Evolutionary conservation across 768 basidiomycete species (phyloP).

Genomic region (Solioccasus polychromus): DNA sequence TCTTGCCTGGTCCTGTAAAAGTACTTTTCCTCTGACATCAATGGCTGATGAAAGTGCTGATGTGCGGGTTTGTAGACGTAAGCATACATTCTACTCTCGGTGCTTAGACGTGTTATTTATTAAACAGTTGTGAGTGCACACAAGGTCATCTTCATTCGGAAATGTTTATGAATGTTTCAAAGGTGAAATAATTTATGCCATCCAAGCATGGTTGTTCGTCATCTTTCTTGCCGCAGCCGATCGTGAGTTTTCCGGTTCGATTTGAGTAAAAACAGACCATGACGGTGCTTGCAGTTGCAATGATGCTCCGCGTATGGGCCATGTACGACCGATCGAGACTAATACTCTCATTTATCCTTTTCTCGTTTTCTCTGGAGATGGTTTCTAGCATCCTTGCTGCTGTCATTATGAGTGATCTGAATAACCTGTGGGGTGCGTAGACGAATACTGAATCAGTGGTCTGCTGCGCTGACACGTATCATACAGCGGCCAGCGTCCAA

Average conservation of each 20-base stretch:
- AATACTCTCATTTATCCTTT: neutral
- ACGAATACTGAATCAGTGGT: neutral
- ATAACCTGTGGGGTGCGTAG: neutral
- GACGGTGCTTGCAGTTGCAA: neutral
- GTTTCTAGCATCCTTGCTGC: neutral
- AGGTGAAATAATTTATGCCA: neutral
- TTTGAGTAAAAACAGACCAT: neutral
- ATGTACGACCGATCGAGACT: conserved; percentile 10
- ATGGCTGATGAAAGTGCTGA: too few species aligned
- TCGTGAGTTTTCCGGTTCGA: neutral
- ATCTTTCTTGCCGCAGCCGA: conserved; percentile 4
- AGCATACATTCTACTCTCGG: too few species aligned
- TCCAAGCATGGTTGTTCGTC: neutral
- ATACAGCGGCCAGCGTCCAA: too few species aligned
- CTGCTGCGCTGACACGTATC: neutral
- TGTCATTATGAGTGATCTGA: neutral
- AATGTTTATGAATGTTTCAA: neutral
- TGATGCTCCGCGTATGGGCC: conserved; percentile 9
- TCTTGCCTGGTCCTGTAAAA: too few species aligned
- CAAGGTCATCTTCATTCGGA: neutral
- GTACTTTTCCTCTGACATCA: too few species aligned
- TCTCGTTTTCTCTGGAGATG: neutral
- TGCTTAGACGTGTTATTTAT: neutral
- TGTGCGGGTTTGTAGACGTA: too few species aligned
- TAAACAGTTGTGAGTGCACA: neutral